Evolutionary conservation across 495 filamentous ascomycete species (phyloP), one percentile per base, ranked within the genome.

Genomic region (Aspergillus bridgeri): DNA sequence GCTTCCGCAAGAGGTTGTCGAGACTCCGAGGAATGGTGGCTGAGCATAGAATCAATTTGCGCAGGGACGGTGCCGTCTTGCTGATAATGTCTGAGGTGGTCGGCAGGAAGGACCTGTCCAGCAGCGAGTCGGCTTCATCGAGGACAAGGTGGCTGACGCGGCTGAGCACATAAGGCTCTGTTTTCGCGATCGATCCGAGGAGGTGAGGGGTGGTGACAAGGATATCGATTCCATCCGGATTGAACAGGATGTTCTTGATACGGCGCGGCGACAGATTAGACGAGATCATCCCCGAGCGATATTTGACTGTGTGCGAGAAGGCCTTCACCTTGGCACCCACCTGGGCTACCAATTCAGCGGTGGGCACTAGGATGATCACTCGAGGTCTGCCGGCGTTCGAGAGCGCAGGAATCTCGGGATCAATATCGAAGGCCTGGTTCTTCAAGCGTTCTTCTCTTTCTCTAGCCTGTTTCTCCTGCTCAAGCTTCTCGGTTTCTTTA

Each of bases 101-200:
- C 2, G 89, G 88, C 2, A 86, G 74, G 77, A 98, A 98, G 27
- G 89, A 91, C 51, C 91, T 88, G 70, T 98, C 95, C 66, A 98
- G 83, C 13, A 98, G 84, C 13, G 91, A 96, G 72, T 98, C 94
- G 22, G 94, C 94, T 72, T 98, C 94, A 68, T 98, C 94, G 51
- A 95, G 80, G 53, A 98, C 81, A 18, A 98, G 83, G 70, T 97
- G 88, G 33, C 77, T 85, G 53, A 97, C 93, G 46, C 90, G 88
- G 24, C 88, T 90, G 29, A 98, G 83, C 58, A 98, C 82, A 61
- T 95, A 91, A 3, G 93, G 92, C 57, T 96, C 91, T 19, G 81
- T 84, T 61, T 94, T 79, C 8, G 91, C 91, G 63, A 98, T 89
- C 55, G 87, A 91, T 52, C 86, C 78, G 23, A 98, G 82, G 8